Evolutionary conservation across 2,329 filamentous ascomycete genomes (phyloP), one percentile per base, ranked within the genome.

Genomic region (Dendryphion nanum): DNA sequence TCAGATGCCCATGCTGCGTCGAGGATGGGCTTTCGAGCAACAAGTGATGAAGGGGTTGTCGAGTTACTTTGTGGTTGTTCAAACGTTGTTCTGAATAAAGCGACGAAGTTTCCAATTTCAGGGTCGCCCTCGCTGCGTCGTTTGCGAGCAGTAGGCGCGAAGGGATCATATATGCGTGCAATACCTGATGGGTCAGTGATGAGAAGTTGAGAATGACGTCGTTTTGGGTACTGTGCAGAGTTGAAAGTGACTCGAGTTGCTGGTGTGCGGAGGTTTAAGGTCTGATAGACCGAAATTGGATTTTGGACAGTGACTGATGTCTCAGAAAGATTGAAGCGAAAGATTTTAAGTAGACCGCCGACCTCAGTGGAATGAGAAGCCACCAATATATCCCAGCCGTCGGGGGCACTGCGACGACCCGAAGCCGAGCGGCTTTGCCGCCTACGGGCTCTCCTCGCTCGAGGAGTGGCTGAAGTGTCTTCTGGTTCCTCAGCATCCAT

Each of bases 161-260:
- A 71, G 18, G 74, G 75, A 37, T 80, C 75, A 50, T 78, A 80
- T 12, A 83, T 66, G 37, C 79, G 77, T 18, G 79, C 75, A 29
- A 67, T 70, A 5, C 79, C 78, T n/a, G 66, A 69, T 2, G 69
- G 57, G 39, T 81, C 77, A 2, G 73, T 68, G 5, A 83, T 64
- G 6, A 83, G 66, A 8, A 83, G 57, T 30, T 74, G 72, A 0
- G 75, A 72, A 55, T 80, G 76, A 10, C 75, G 71, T 18, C 64
- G 57, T 17, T 74, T 73, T 4, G 77, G 75, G 47, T 73, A 75
- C 26, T 69, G 58, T 5, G 74, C 72, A 12, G 75, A 70, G 41
- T 74, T 80, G 64, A 82, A 81, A 2, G 67, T 56, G 30, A 82
- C 66, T 4, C 64, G 71, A 37, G 70, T 68, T 18, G 76, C 72